Evolutionary conservation across 305 asterid species (phyloP), one percentile per base, ranked within the genome.

Genomic region (Solanum hybrid): DNA sequence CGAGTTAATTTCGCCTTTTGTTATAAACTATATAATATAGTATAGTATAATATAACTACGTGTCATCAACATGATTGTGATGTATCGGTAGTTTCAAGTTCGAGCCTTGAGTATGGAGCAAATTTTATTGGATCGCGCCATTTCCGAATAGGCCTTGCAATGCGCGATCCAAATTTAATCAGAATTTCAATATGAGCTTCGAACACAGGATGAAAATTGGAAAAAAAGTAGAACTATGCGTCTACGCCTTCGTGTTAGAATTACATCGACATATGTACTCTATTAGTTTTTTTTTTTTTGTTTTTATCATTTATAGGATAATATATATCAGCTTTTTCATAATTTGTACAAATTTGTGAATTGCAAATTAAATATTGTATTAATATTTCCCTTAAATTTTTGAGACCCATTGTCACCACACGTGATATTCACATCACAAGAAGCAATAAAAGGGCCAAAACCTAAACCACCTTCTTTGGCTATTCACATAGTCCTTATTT

Each of bases 381-480:
- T 56, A 56, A 56, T 56, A 56, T 38, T 10, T 38, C 51, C 51
- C 51, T 81, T 46, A 46, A 6, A 46, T 82, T 46, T 31, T 56
- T 56, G 37, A 26, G 24, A 1, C 22, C 6, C 7, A 14, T 11
- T 24, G 13, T 80, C 36, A 80, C 24, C 69, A 14, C 69, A 38
- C 66, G 86, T 79, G n/a, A 42, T 80, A 24, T 26, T 24, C 87
- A 27, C 5, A 7, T 66, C 72, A 42, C 72, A 82, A 85, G 16
- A 6, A 69, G 2, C 7, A 81, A 88, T 88, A 90, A 89, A 91
- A 75, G 1, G 64, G 90, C 89, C 91, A 79, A 90, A 91, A 92
- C 95, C 93, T 90, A 92, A 91, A 78, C 91, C 90, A 32, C 22
- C 85, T 20, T 32, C 78, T 27, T 90, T 36, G 96, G 92, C 96